A percentile compares a stretch with the other conserved stretches of the same genome.
Conservation (phyloP, 805 yeast genomes). For the Schwanniomyces occidentalis region DNA sequence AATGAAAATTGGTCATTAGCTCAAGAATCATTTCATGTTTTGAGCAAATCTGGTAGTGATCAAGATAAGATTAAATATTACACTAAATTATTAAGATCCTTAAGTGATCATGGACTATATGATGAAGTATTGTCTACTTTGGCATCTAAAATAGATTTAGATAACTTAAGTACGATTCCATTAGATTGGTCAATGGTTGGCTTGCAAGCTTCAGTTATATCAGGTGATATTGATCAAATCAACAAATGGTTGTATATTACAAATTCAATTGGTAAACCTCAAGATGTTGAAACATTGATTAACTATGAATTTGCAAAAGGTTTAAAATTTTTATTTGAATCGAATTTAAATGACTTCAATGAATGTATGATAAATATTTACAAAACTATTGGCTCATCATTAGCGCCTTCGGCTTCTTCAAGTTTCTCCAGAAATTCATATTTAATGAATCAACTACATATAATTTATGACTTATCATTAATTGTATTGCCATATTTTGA, state of each 20-base stretch:
- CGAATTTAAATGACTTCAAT: constrained; percentile 33
- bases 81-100: constrained; percentile 64
- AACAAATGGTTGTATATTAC: constrained; percentile 59
- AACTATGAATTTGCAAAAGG: constrained; percentile 69
- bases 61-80: constrained; percentile 34
- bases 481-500: constrained; percentile 17
- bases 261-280: constrained; percentile 42
- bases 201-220: constrained; percentile 68
- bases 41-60: constrained; percentile 43
- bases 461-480: constrained; percentile 33
- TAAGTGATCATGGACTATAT: constrained; percentile 75
- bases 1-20: constrained; percentile 87
- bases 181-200: constrained; percentile 68
- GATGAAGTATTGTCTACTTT: constrained; percentile 61
- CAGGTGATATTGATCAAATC: constrained; percentile 54
- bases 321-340: constrained; percentile 42
- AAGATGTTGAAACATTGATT: constrained; percentile 53
- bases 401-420: constrained; percentile 43
- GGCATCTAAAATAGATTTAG: constrained; percentile 28
- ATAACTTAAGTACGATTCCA: constrained; percentile 30
- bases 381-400: constrained; percentile 56
- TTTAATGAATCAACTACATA: constrained; percentile 39
- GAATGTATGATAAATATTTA: constrained; percentile 52
- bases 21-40: constrained; percentile 75
- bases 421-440: constrained; percentile 36